Evolutionary conservation across 805 yeast species (phyloP).

Genomic region (Barnettozyma salicaria): DNA sequence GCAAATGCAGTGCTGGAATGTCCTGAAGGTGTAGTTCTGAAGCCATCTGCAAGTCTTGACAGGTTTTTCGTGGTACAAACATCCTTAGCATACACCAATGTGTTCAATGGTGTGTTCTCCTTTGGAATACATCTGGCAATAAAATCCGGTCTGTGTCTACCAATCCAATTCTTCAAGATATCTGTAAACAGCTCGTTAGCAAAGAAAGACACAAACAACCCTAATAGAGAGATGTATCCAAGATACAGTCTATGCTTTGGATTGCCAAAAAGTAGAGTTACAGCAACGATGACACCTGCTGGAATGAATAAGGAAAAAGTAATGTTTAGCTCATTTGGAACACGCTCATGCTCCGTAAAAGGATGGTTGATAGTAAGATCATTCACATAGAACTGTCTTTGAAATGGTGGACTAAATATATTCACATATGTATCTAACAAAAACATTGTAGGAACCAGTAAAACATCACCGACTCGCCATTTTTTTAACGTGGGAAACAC

Average conservation of each 20-base stretch:
- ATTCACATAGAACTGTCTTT: constrained; percentile 69
- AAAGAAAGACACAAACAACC: constrained; percentile 54
- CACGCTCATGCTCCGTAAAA: constrained; percentile 67
- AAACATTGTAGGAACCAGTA: constrained; percentile 28
- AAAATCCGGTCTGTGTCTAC: constrained; percentile 90
- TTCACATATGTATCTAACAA: constrained; percentile 30
- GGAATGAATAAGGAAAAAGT: constrained; percentile 53
- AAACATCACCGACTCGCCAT: constrained; percentile 36
- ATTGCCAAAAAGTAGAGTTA: constrained; percentile 30
- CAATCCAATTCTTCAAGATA: constrained; percentile 74
- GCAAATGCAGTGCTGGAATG: constrained; percentile 70
- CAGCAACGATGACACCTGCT: constrained; percentile 30
- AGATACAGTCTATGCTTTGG: constrained; percentile 53
- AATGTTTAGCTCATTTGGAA: constrained; percentile 49
- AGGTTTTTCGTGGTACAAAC: constrained; percentile 53
- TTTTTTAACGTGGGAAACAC: constrained; percentile 24
- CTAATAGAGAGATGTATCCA: constrained; percentile 59
- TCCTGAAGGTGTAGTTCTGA: constrained; percentile 79
- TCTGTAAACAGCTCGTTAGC: constrained; percentile 63
- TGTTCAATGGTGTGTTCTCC: constrained; percentile 47
- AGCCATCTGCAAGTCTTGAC: constrained; percentile 53
- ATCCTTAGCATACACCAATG: constrained; percentile 53
- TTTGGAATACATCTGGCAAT: constrained; percentile 76
- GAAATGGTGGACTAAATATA: constrained; percentile 49
- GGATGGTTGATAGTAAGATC: constrained; percentile 82